These are phyloP conservation scores for Phaffomyces antillensis DNA, from an alignment of 805 yeast genomes.

Conservation along the genomic window DNA sequence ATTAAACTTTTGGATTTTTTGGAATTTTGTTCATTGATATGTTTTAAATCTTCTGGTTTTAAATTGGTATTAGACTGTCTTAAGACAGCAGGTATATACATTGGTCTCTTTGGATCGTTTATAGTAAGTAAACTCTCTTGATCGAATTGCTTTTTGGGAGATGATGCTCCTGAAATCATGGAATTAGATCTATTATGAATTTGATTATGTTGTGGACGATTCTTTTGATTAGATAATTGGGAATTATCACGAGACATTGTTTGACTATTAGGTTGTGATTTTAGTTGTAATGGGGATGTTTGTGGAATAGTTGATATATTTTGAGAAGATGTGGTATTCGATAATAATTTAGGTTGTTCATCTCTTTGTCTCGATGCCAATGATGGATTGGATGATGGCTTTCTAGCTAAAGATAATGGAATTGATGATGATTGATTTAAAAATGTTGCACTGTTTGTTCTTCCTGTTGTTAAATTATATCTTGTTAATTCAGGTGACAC, in stretches of 20 bases:
- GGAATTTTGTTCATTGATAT: conserved; percentile 24
- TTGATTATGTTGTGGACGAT: no score
- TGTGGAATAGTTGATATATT: conserved; percentile 3
- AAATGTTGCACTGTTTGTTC: not conserved
- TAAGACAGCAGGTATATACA: conserved; percentile 87
- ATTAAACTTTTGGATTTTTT: conserved; percentile 16
- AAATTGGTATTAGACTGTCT: conserved; percentile 41
- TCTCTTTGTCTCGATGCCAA: conserved; percentile 11
- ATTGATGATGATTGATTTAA: conserved; percentile 8
- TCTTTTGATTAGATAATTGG: conserved; percentile 3
- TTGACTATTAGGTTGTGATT: not conserved
- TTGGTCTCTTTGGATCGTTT: conserved; percentile 74
- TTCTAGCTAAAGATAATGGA: conserved; percentile 9
- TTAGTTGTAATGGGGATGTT: not conserved
- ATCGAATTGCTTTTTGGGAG: conserved; percentile 9
- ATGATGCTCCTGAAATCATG: conserved; percentile 17
- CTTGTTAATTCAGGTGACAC: conserved; percentile 7
- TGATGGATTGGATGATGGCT: conserved; percentile 11
- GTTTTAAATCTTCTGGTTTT: conserved; percentile 31
- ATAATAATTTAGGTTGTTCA: conserved; percentile 5
- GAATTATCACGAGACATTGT: not conserved
- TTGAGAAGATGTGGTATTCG: conserved; percentile 11
- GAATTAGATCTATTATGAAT: no score
- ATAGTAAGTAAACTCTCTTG: conserved; percentile 49
- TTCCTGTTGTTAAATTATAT: not conserved